Evolutionary conservation across 2,329 filamentous ascomycete genomes (phyloP), one percentile per base, ranked within the genome.

Genomic region (Aspergillus thermomutatus): DNA sequence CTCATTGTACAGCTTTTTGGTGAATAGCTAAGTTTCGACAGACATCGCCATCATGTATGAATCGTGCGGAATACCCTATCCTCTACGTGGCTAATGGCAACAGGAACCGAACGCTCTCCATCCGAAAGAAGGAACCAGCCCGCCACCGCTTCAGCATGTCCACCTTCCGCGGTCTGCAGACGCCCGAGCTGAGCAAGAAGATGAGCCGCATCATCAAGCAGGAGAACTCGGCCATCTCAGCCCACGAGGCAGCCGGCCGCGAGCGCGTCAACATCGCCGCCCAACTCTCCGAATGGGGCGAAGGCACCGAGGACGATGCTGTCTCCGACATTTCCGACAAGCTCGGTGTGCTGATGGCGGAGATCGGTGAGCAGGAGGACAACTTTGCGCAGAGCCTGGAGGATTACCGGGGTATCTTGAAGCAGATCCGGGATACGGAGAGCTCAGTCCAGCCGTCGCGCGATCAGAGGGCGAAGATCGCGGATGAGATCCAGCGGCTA

Each of bases 211-310:
- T 99, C 59, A 96, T 97, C 81, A 99, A 99, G 80, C 90, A 89
- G 50, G 89, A 95, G 76, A 97, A 97, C 80, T 87, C 89, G 70
- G 87, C 92, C 37, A 92, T 97, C 67, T 82, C 83, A 50, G 89
- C 90, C 50, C 89, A 97, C 77, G 91, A 96, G 78, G 79, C 85
- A 6, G 94, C 93, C 6, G 91, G 87, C 50, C 89, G 88, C 58
- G 93, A 97, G 79, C 90, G 92, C 56, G 78, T 91, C 59, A 85
- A 86, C 50, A 92, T 97, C 68, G 94, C 92, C 17, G 86, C 87
- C 10, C 93, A 97, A 79, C 85, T 99, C 47, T 96, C 91, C 7
- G 92, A 97, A 65, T 99, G 94, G 94, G 94, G 94, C 56, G 92
- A 97, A 77, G 85, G 90, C 58, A 97, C 92, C 1, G 84, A 86